Evolutionary conservation across 2,329 filamentous ascomycete genomes (phyloP).

Genomic region (Fusarium papillatum): DNA sequence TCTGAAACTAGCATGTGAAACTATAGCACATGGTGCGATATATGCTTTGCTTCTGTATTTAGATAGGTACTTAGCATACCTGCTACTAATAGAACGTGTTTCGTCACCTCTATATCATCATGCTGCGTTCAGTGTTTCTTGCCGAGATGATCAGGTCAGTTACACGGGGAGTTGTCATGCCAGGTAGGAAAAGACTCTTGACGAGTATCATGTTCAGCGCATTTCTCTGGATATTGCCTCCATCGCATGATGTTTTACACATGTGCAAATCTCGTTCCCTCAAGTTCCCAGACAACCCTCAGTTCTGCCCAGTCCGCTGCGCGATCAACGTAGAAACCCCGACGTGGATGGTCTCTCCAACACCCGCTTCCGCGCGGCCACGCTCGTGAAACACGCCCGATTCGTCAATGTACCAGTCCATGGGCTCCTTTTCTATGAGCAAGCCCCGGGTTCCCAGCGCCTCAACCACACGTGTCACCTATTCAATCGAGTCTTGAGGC

Average conservation of each 20-base stretch:
- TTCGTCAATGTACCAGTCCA: constrained; percentile 41
- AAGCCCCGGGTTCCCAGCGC: constrained; percentile 21
- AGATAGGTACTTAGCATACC: background rate
- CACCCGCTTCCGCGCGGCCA: constrained; percentile 18
- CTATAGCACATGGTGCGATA: background rate
- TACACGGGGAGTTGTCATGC: background rate
- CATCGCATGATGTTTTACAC: background rate
- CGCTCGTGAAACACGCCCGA: constrained; percentile 34
- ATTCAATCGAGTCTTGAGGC: constrained; percentile 32
- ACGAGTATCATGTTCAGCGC: background rate
- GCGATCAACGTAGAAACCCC: constrained; percentile 10
- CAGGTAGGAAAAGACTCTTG: background rate
- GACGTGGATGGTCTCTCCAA: constrained; percentile 28
- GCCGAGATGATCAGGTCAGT: background rate
- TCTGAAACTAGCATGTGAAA: background rate
- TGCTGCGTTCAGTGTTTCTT: background rate
- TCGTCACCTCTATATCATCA: constrained; percentile 3
- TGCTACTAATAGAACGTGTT: constrained; percentile 6
- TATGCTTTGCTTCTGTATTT: background rate
- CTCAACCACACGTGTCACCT: constrained; percentile 34
- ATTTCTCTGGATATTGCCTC: background rate
- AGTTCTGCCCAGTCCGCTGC: constrained; percentile 1
- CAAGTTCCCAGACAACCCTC: background rate
- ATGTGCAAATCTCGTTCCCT: background rate
- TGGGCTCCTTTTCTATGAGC: constrained; percentile 34